Percentiles rank a stretch among this genome's conserved stretches.
These are phyloP conservation scores for Poa pratensis DNA, from an alignment of 176 grass and related monocot species.

Conservation along the genomic window DNA sequence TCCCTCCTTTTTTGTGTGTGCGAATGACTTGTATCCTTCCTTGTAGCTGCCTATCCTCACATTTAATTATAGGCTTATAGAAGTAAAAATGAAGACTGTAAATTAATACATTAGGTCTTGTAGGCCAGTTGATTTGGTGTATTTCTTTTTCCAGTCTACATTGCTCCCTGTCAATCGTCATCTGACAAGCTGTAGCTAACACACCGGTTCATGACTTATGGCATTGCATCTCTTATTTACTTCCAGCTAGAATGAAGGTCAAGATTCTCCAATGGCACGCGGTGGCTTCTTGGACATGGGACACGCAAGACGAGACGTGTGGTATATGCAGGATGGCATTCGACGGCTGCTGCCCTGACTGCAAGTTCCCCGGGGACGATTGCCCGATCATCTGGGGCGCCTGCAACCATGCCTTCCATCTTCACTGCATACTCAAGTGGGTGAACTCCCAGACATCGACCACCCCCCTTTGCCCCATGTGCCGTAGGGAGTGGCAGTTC, in stretches of 20 bases:
- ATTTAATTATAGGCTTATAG: not conserved
- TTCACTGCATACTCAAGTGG: slow-evolving; percentile 93
- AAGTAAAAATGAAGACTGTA: not conserved
- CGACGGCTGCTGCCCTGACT: slow-evolving; percentile 84
- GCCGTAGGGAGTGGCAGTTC: slow-evolving; percentile 87
- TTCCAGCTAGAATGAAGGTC: slow-evolving; percentile 66
- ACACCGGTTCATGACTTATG: not conserved
- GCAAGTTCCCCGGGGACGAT: slow-evolving; percentile 88
- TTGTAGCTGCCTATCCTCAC: not conserved
- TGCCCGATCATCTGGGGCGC: slow-evolving; percentile 81
- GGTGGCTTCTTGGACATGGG: slow-evolving; percentile 91
- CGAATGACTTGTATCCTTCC: not conserved
- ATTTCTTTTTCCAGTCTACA: not conserved
- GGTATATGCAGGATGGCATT: slow-evolving; percentile 92
- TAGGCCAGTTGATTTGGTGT: not conserved
- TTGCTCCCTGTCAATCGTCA: not conserved
- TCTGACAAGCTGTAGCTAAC: not conserved
- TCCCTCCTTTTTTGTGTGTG: not conserved
- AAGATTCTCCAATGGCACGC: slow-evolving; percentile 87
- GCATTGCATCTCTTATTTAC: not conserved
- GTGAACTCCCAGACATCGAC: slow-evolving; percentile 78
- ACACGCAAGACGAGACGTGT: slow-evolving; percentile 77
- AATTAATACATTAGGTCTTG: not conserved
- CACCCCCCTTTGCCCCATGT: slow-evolving; percentile 87
- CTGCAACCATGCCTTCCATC: slow-evolving; percentile 80